A percentile compares a stretch with the other conserved stretches of the same genome.
These are phyloP conservation scores for Penicillium cosmopolitanum DNA, from an alignment of 495 filamentous ascomycete genomes.

Conservation along the genomic window DNA sequence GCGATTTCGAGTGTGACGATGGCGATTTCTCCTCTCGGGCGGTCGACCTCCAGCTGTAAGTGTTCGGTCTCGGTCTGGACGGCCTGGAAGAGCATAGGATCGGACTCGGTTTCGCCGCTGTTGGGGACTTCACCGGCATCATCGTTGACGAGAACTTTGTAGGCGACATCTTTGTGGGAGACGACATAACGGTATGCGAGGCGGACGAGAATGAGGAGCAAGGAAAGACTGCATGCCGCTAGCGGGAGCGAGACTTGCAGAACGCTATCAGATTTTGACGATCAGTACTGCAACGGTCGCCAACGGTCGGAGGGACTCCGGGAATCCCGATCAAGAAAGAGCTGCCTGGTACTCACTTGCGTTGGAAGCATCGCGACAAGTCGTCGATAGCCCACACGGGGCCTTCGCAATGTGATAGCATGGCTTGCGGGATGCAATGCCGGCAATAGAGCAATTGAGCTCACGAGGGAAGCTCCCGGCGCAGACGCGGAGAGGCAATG, in stretches of 20 bases:
- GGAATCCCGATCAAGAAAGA: neutral
- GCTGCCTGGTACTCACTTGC: constrained; percentile 63
- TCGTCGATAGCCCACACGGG: constrained; percentile 89
- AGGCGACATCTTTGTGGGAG: constrained; percentile 39
- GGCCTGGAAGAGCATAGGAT: constrained; percentile 64
- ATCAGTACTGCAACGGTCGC: constrained; percentile 24
- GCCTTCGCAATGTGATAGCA: constrained; percentile 77
- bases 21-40: constrained; percentile 71
- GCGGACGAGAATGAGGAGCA: constrained; percentile 63
- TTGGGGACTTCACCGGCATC: constrained; percentile 52
- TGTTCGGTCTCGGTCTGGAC: constrained; percentile 67
- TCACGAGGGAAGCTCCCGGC: constrained; percentile 19
- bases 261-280: constrained; percentile 58
- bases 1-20: constrained; percentile 73
- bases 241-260: constrained; percentile 84
- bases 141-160: constrained; percentile 42
- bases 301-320: constrained; percentile 7
- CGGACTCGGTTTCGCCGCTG: constrained; percentile 63
- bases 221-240: constrained; percentile 67
- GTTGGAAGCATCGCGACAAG: constrained; percentile 84
- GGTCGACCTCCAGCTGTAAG: constrained; percentile 73
- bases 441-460: constrained; percentile 10
- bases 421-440: constrained; percentile 30
- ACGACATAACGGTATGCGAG: constrained; percentile 54
- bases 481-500: constrained; percentile 6